Percentiles rank a stretch among this genome's conserved stretches.
phyloP scores from a whole-genome alignment of 2,329 filamentous ascomycete genomes.

The Purpureocillium lavendulum region DNA sequence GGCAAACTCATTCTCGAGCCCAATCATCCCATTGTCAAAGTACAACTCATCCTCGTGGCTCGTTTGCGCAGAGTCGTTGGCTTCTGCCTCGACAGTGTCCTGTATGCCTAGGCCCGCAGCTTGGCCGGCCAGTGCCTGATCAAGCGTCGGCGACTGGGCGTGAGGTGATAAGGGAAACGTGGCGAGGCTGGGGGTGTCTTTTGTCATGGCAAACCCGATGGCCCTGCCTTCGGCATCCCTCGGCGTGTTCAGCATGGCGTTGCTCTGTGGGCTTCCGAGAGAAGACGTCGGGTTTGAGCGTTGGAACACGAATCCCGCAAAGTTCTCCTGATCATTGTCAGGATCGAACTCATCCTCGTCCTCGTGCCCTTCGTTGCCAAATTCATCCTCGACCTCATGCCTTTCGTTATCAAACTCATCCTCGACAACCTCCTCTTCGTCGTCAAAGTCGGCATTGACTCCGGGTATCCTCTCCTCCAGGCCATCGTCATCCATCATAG shows the following conservation, averaged over 20 bases:
- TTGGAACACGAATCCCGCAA: constrained; percentile 51
- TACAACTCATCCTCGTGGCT: constrained; percentile 54
- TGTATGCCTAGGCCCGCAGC: constrained; percentile 36
- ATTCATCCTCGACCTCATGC: constrained; percentile 15
- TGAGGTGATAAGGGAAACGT: constrained; percentile 6
- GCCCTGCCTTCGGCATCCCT: constrained; percentile 44
- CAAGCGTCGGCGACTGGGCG: neutral
- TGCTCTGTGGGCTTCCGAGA: constrained; percentile 39
- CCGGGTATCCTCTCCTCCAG: constrained; percentile 60
- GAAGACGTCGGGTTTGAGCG: constrained; percentile 43
- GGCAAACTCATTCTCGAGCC: constrained; percentile 36
- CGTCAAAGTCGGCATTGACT: constrained; percentile 24
- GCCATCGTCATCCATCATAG: constrained; percentile 57
- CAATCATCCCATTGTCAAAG: constrained; percentile 56
- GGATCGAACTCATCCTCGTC: constrained; percentile 30
- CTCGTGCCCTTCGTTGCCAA: no score
- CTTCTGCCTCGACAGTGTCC: constrained; percentile 16
- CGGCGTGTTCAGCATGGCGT: constrained; percentile 41
- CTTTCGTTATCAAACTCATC: constrained; percentile 24
- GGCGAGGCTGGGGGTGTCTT: constrained; percentile 27
- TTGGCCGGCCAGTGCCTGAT: constrained; percentile 7
- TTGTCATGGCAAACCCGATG: constrained; percentile 49
- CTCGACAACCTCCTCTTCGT: constrained; percentile 12
- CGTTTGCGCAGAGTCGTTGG: constrained; percentile 6
- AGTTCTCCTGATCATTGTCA: constrained; percentile 51